Conservation (phyloP, 768 basidiomycete species). For the Gelatoporia subvermispora region DNA sequence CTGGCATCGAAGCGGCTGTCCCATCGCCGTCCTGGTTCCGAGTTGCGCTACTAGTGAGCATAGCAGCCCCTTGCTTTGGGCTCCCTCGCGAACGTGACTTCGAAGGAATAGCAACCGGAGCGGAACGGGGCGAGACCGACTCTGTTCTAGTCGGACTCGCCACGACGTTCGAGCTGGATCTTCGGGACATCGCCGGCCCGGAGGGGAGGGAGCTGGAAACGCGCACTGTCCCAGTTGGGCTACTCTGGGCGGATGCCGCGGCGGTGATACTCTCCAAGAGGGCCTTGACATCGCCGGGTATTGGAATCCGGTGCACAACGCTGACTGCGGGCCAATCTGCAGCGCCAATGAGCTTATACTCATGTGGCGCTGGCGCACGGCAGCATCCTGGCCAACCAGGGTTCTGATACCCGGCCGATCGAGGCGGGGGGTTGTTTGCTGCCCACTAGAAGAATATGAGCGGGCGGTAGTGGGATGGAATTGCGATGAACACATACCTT, state of each 20-base stretch:
- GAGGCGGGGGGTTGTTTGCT: conserved; percentile 48
- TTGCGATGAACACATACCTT: conserved; percentile 52
- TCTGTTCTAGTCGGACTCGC: conserved; percentile 17
- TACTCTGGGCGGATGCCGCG: conserved; percentile 20
- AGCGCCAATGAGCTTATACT: conserved; percentile 58
- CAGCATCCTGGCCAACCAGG: conserved; percentile 89
- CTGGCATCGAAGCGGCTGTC: conserved; percentile 38
- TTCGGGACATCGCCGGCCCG: conserved; percentile 19
- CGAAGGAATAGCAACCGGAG: conserved; percentile 28
- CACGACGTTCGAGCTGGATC: conserved; percentile 17
- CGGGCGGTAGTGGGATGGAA: conserved; percentile 2
- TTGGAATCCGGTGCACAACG: conserved; percentile 66
- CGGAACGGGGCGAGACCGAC: conserved; percentile 10
- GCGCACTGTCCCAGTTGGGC: conserved; percentile 13
- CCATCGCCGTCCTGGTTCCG: conserved; percentile 32
- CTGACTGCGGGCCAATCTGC: conserved; percentile 82
- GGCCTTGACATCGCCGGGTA: conserved; percentile 68
- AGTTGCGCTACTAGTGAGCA: conserved; percentile 34
- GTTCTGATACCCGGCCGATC: conserved; percentile 56
- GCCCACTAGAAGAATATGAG: conserved; percentile 58
- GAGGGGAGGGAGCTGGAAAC: conserved; percentile 9
- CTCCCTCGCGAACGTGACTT: conserved; percentile 53
- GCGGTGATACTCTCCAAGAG: conserved; percentile 45
- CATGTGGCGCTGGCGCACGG: conserved; percentile 59
- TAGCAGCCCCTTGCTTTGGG: conserved; percentile 40